Evolutionary conservation across 2,329 filamentous ascomycete species (phyloP).

Genomic region (Venturia pyrina): DNA sequence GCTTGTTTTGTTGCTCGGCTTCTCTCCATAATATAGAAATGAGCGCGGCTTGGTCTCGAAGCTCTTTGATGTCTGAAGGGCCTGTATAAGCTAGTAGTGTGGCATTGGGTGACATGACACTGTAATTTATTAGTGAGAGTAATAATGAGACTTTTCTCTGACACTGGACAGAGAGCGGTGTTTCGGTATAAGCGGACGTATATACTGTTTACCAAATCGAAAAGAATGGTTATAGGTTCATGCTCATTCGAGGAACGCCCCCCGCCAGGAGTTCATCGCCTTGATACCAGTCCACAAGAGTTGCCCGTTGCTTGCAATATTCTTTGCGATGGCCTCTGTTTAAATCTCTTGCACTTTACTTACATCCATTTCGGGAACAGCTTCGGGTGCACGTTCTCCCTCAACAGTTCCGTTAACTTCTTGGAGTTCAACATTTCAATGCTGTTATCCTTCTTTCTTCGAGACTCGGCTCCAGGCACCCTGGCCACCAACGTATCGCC

Average conservation of each 20-base stretch:
- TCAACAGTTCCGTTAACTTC: constrained; percentile 32
- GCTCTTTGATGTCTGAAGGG: constrained; percentile 37
- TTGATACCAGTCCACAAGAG: too few relatives aligned
- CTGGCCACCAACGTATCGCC: neutral
- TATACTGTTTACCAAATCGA: neutral
- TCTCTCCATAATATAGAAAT: constrained; percentile 42
- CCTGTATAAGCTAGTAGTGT: constrained; percentile 40
- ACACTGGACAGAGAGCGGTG: too few relatives aligned
- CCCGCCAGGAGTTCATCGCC: neutral
- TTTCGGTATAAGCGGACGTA: neutral
- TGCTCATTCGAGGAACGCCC: neutral
- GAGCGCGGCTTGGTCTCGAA: constrained; percentile 39
- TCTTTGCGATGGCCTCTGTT: neutral
- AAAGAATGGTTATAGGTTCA: neutral
- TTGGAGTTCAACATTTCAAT: constrained; percentile 32
- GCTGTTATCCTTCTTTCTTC: neutral
- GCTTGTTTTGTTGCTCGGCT: constrained; percentile 19
- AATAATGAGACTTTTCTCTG: neutral
- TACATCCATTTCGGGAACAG: constrained; percentile 34
- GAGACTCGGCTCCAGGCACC: neutral
- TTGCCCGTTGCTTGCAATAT: too few relatives aligned
- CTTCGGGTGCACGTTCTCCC: constrained; percentile 31
- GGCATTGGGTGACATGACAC: constrained; percentile 41
- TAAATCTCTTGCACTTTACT: constrained; percentile 14
- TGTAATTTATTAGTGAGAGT: constrained; percentile 15